Conservation (phyloP, 768 basidiomycete species). For the Phaffia australis region DNA sequence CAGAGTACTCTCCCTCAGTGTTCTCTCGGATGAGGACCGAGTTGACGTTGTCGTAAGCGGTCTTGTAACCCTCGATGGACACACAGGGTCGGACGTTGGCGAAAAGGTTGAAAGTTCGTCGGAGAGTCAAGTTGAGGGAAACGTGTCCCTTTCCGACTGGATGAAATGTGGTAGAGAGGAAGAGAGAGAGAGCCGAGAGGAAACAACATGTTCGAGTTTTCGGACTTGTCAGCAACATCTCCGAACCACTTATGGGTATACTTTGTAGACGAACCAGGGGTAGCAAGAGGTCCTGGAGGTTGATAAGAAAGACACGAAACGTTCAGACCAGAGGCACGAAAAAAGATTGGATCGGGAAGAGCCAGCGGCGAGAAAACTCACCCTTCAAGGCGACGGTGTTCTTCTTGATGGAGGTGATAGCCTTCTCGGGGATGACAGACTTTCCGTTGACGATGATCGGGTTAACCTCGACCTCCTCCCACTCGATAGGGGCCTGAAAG, state of each 20-base stretch:
- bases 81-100: slow-evolving; percentile 96
- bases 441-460: slow-evolving; percentile 89
- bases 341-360: background rate
- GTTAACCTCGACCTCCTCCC: slow-evolving; percentile 97
- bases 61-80: slow-evolving; percentile 94
- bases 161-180: background rate
- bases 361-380: slow-evolving; percentile 30
- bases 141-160: slow-evolving; percentile 97
- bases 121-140: slow-evolving; percentile 89
- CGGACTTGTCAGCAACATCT: background rate
- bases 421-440: slow-evolving; percentile 87
- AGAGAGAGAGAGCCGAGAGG: background rate
- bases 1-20: slow-evolving; percentile 99
- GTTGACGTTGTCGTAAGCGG: slow-evolving; percentile 95
- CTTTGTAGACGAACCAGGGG: slow-evolving; percentile 62
- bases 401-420: slow-evolving; percentile 82
- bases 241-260: background rate
- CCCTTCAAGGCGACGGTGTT: slow-evolving; percentile 98
- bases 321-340: too few species aligned
- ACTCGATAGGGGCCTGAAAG: slow-evolving; percentile 82
- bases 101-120: slow-evolving; percentile 94
- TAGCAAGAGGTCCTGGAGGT: slow-evolving; percentile 76
- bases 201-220: background rate
- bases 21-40: slow-evolving; percentile 98
- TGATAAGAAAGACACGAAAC: slow-evolving; percentile 5